Evolutionary conservation across 306 rosid genomes (phyloP), one percentile per base, ranked within the genome.

Genomic region (Cotoneaster glaucophyllus): DNA sequence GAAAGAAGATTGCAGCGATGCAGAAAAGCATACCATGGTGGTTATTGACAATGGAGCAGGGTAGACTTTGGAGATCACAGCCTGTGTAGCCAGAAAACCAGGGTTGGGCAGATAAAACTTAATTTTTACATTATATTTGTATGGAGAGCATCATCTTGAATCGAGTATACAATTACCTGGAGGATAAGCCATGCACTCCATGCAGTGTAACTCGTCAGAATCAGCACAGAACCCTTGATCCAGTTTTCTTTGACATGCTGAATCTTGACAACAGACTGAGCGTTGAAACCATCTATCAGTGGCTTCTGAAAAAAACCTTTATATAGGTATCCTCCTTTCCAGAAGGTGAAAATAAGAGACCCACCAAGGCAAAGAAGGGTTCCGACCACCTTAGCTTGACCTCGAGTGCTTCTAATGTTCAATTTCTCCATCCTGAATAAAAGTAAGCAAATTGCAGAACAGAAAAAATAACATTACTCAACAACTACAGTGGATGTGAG

Each of bases 121-220:
- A 44, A 18, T 28, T 22, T 43, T 44, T 19, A 44, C 64, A 53
- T 18, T 3, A 63, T 29, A 63, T 15, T 6, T 54, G 24, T 14
- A 9, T 9, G 13, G 22, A 21, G 2, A 24, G 19, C 24, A 7
- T 26, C 57, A 39, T 24, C 44, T 41, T 4, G 44, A 25, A 41
- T 18, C 43, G 54, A 9, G 14, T 37, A 18, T 50, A 28, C 57
- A 1, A 41, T 81, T 69, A 85, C 88, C 86, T 85, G 86, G 24
- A 85, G 82, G 71, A 82, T 74, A 24, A 85, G 45, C 84, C 86
- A 85, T 19, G 70, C 59, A 82, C 84, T 82, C 74, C 78, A 82
- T 19, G 82, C 80, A 69, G 70, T 50, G 10, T 73, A 56, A 53
- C 80, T 70, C 6, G 17, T 65, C 11, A 85, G 81, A 74, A 80